Percentiles rank a stretch among this genome's conserved stretches.
Evolutionary conservation across 192 early-diverging fungal species (phyloP).

Genomic region (Entomortierella parvispora): DNA sequence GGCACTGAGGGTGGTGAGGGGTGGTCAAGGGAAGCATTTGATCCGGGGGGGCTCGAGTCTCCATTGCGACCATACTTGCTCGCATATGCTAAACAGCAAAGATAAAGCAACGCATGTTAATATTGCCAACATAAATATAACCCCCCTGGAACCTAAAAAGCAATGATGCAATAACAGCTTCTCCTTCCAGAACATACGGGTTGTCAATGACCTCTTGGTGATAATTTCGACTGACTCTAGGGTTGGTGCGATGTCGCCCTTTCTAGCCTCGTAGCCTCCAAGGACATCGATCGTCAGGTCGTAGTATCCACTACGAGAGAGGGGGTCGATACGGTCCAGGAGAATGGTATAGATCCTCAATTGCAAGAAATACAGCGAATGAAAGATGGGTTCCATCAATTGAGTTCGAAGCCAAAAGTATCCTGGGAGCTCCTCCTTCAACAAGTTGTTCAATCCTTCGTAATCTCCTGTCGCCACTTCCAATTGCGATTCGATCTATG

Average conservation of each 20-base stretch:
- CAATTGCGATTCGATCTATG: conserved; percentile 71
- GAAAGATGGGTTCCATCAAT: conserved; percentile 90
- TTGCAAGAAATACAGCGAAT: conserved; percentile 87
- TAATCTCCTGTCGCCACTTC: conserved; percentile 88
- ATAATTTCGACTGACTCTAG: conserved; percentile 47
- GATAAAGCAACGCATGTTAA: background rate
- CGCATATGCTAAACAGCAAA: conserved; percentile 9
- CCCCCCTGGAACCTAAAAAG: no score
- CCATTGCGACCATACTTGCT: conserved; percentile 32
- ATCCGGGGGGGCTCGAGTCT: conserved; percentile 24
- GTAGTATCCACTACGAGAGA: conserved; percentile 67
- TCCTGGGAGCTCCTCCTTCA: conserved; percentile 84
- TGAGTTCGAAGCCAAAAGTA: conserved; percentile 78
- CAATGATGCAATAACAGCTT: no score
- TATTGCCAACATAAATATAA: background rate
- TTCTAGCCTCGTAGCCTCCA: conserved; percentile 51
- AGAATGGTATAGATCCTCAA: conserved; percentile 78
- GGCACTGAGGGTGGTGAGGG: conserved; percentile 32
- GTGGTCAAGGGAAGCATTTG: background rate
- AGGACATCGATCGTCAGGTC: conserved; percentile 60
- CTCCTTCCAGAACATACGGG: no score
- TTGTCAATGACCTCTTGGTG: conserved; percentile 23
- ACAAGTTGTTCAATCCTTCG: conserved; percentile 82
- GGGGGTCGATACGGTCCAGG: conserved; percentile 66
- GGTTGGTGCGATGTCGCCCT: conserved; percentile 39